Evolutionary conservation across 129 eudicot genomes (phyloP), one percentile per base, ranked within the genome.

Genomic region (carrot (Daucus carota)): DNA sequence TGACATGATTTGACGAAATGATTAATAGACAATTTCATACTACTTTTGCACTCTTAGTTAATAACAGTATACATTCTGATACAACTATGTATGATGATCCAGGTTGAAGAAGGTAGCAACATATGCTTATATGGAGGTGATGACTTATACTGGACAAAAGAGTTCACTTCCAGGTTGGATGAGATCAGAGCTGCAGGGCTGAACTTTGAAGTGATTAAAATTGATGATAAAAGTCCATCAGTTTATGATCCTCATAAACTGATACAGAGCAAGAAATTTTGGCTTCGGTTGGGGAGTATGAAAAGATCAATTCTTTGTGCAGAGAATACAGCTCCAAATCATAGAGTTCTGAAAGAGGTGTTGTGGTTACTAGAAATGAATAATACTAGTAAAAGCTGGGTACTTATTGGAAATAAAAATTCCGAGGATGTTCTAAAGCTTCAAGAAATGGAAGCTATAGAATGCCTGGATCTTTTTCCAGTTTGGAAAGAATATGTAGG

Each of bases 101-200:
- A 90, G 98, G 88, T 85, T 20, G 87, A 82, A 57, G 80, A 79
- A 77, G 89, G 79, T 75, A 73, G 73, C 46, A 82, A 83, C 71
- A 57, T 90, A 29, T 90, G 95, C 85, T 82, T 93, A 44, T 93
- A 84, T 70, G 95, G 90, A 72, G 81, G 96, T 54, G 80, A 80
- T 72, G 82, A 88, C 80, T 13, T 78, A 34, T 87, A 85, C 18
- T 93, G 98, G 98, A 84, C 85, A 59, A 84, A 81, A 73, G 88
- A 82, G 31, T 90, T 93, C 78, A 83, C 31, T 66, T 77, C 86
- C 17, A 74, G 72, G 70, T 82, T 92, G 59, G 81, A 82, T 81
- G 78, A 78, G 71, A 82, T 90, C 9, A 81, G 62, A 54, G 60
- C 72, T 28, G 57, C 75, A 44, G 94, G 91, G 9, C 68, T 84